Evolutionary conservation across 2,329 filamentous ascomycete genomes (phyloP).

Genomic region (Tetracladium maxilliforme): DNA sequence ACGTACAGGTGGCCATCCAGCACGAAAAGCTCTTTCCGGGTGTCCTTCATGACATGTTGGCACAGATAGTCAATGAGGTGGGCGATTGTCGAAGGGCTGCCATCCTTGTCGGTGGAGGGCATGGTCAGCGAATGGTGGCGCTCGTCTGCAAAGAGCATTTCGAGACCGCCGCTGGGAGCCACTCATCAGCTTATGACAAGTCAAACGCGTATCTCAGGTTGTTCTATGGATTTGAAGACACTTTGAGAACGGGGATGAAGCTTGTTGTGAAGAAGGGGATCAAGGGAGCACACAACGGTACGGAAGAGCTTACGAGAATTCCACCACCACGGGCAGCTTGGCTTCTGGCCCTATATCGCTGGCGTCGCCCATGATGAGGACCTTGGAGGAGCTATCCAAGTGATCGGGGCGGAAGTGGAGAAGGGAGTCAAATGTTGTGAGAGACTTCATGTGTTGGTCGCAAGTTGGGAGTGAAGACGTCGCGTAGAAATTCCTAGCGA

Average conservation of each 20-base stretch:
- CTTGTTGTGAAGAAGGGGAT: constrained; percentile 1
- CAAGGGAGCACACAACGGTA: constrained; percentile 1
- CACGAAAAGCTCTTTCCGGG: constrained; percentile 76
- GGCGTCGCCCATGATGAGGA: too few species aligned
- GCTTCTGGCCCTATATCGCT: constrained; percentile 8
- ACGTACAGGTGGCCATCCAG: constrained; percentile 78
- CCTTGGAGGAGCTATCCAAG: too few species aligned
- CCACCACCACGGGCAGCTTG: constrained; percentile 47
- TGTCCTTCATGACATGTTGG: constrained; percentile 70
- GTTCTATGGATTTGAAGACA: constrained; percentile 1
- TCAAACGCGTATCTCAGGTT: not conserved
- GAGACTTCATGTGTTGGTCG: too few species aligned
- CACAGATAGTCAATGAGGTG: constrained; percentile 71
- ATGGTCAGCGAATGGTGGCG: constrained; percentile 57
- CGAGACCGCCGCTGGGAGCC: constrained; percentile 62
- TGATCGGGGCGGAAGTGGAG: too few species aligned
- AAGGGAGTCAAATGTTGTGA: too few species aligned
- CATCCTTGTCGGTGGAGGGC: constrained; percentile 44
- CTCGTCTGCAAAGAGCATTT: constrained; percentile 83
- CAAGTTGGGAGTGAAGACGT: too few species aligned
- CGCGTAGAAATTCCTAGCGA: too few species aligned
- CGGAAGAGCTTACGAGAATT: constrained; percentile 36
- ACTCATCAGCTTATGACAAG: constrained; percentile 7
- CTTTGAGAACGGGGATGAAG: constrained; percentile 1
- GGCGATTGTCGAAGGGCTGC: constrained; percentile 50